Percentiles rank a stretch among this genome's conserved stretches.
Conservation (phyloP, 2,329 filamentous ascomycete genomes). For the Escovopsis weberi region DNA sequence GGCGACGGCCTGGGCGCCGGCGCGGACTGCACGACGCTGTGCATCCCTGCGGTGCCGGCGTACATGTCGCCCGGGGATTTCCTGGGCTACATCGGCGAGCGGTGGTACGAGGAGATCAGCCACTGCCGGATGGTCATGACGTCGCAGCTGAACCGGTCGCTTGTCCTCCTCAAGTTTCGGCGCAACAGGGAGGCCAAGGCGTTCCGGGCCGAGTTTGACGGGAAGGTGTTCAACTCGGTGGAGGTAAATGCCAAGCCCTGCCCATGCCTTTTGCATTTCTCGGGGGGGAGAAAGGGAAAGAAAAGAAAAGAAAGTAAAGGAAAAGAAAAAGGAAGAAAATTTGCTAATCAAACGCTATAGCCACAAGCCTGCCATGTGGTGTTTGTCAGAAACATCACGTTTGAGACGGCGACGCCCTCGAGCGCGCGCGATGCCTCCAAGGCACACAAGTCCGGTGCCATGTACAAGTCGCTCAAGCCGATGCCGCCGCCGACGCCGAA, state of each 20-base stretch:
- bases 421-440: slow-evolving; percentile 45
- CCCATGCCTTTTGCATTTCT: neutral
- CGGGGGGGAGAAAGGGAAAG: too few relatives aligned
- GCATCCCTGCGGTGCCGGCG: slow-evolving; percentile 85
- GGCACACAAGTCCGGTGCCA: slow-evolving; percentile 27
- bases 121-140: slow-evolving; percentile 94
- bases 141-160: slow-evolving; percentile 74
- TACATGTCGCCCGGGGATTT: slow-evolving; percentile 89
- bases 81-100: slow-evolving; percentile 78
- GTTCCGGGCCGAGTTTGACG: slow-evolving; percentile 82
- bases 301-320: too few relatives aligned
- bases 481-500: slow-evolving; percentile 61
- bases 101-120: slow-evolving; percentile 71
- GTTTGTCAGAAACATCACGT: slow-evolving; percentile 83
- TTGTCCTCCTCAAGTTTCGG: slow-evolving; percentile 90
- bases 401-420: slow-evolving; percentile 46
- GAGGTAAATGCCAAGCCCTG: slow-evolving; percentile 39
- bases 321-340: too few relatives aligned
- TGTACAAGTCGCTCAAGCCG: slow-evolving; percentile 36
- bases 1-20: slow-evolving; percentile 15
- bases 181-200: slow-evolving; percentile 56
- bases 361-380: slow-evolving; percentile 91
- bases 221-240: slow-evolving; percentile 82
- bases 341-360: slow-evolving; percentile 18
- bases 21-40: slow-evolving; percentile 70